These are phyloP conservation scores for Plasmodium cynomolgi DNA, from an alignment of 169 alveolate species.

Conservation along the genomic window DNA sequence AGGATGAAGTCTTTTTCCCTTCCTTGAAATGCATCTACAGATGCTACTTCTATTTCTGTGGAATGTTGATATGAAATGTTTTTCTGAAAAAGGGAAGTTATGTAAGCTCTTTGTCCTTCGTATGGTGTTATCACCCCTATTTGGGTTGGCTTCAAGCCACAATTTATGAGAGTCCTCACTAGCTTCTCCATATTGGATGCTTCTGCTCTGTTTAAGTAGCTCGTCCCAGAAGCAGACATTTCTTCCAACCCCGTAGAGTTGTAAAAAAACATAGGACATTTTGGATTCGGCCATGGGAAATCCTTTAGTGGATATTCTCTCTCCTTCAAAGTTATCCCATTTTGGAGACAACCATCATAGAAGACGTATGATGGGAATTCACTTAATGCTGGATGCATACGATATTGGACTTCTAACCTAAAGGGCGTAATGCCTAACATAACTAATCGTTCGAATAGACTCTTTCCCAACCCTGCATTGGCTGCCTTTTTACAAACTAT, in stretches of 20 bases:
- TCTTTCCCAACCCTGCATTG: conserved; percentile 87
- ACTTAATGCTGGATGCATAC: conserved; percentile 97
- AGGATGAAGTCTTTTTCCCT: conserved; percentile 92
- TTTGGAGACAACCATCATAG: conserved; percentile 94
- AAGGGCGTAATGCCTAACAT: conserved; percentile 81
- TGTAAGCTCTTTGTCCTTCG: conserved; percentile 94
- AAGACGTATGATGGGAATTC: conserved; percentile 94
- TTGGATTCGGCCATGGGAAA: conserved; percentile 90
- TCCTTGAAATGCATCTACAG: conserved; percentile 94
- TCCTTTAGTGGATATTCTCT: conserved; percentile 81
- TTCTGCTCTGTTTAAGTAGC: conserved; percentile 83
- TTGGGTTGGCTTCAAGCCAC: conserved; percentile 80
- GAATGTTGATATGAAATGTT: conserved; percentile 78
- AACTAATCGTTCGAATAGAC: conserved; percentile 90
- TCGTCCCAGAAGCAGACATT: conserved; percentile 82
- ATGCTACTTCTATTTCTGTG: conserved; percentile 83
- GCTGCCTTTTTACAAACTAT: conserved; percentile 94
- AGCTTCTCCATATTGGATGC: conserved; percentile 82
- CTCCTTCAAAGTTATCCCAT: conserved; percentile 93
- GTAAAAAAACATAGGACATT: conserved; percentile 89
- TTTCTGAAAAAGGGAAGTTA: conserved; percentile 83
- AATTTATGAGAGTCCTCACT: conserved; percentile 76
- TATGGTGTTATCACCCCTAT: conserved; percentile 96
- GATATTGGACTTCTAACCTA: conserved; percentile 93
- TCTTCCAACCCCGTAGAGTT: conserved; percentile 88